A percentile compares a stretch with the other conserved stretches of the same genome.
These are phyloP conservation scores for Chrysanthemum seticuspe DNA, from an alignment of 129 eudicot species.

Conservation along the genomic window DNA sequence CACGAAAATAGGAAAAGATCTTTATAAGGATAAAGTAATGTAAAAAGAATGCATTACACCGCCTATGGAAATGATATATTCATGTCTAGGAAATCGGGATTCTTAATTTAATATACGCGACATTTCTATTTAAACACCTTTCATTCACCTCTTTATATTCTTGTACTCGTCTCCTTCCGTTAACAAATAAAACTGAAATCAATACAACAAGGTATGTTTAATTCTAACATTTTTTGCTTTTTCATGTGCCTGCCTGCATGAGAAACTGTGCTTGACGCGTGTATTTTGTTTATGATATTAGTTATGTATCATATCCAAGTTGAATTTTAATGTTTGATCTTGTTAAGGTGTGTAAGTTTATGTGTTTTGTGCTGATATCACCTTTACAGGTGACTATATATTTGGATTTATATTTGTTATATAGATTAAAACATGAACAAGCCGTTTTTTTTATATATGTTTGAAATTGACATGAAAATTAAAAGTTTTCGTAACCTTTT, in stretches of 20 bases:
- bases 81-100: constrained; percentile 2
- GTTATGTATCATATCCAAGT: not conserved
- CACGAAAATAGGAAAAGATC: no score
- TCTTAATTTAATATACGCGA: not conserved
- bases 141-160: not conserved
- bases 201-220: no score
- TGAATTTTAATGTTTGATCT: not conserved
- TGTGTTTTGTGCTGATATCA: not conserved
- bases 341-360: not conserved
- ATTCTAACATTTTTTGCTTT: no score
- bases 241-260: no score
- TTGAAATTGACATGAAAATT: no score
- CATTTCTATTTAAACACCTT: not conserved
- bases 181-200: no score
- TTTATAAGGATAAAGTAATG: no score
- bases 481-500: no score
- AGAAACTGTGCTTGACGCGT: no score
- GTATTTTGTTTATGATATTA: not conserved
- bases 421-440: no score
- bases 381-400: not conserved
- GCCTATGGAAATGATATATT: not conserved
- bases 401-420: not conserved
- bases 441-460: no score
- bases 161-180: not conserved
- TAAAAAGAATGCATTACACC: no score